Base-by-base conservation (phyloP, 129 eudicot species). In the Saussurea involucrata region DNA sequence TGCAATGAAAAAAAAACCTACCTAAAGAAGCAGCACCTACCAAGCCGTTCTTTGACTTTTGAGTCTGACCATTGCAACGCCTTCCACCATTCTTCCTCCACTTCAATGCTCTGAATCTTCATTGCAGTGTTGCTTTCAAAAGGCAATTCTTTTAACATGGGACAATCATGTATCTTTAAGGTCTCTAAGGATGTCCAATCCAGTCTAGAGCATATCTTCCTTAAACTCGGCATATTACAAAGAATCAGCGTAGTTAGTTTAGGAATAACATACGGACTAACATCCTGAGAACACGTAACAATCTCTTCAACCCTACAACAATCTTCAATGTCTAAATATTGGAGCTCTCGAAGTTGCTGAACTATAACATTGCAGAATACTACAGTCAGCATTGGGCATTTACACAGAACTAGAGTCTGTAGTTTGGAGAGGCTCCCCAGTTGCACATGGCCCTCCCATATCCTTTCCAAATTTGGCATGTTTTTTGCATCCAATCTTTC, bases 401-500 rank as follows among this genome's bases (percentile, higher is more conserved):
- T 69, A 32, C 1, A 17, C 3, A 77, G 28, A 57, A 77, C 81
- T 3, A 77, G 25, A 68, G 69, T 77, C 69, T 17, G 68, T 13
- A 77, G 75, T 34, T 77, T 77, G 0, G 81, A 77, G 20, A 77
- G 69, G 75, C 68, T 53, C 36, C 69, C 69, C 1, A 2, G 13
- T 77, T 33, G 61, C 68, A 77, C 18, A 55, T 17, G 75, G 6
- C 81, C 81, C 8, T 68, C 60, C 75, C 75, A 77, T 13, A 77
- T 22, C 0, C 4, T 68, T 68, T 77, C 58, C 63, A 77, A 32
- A 15, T 58, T 77, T 7, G 81, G 81, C 75, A 77, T 32, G 81
- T 68, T 55, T 13, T 68, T 77, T 8, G 69, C 81, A 68, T 77
- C 75, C 69, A 77, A 55, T 27, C 79, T 65, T 80, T 83, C 83